Evolutionary conservation across 306 rosid genomes (phyloP).

Genomic region (Potentilla sterilis): DNA sequence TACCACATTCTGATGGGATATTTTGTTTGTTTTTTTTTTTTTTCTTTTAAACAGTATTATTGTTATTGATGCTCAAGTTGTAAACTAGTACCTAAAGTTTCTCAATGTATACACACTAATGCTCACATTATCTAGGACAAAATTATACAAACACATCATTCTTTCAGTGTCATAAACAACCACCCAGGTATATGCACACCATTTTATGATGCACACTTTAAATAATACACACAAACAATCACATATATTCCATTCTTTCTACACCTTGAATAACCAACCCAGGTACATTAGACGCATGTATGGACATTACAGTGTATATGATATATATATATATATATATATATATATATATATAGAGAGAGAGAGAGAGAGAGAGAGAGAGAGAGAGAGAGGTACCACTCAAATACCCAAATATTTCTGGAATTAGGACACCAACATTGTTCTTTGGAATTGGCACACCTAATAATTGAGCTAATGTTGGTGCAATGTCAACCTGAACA

Average conservation of each 20-base stretch:
- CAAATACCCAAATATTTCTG: constrained; percentile 46
- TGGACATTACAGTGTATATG: too few species aligned
- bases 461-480: constrained; percentile 80
- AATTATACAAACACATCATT: background rate
- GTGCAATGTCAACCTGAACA: constrained; percentile 77
- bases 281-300: background rate
- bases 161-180: background rate
- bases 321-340: too few species aligned
- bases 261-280: background rate
- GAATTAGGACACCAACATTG: constrained; percentile 74
- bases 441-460: constrained; percentile 95
- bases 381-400: constrained; percentile 41
- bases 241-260: background rate
- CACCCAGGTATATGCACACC: background rate
- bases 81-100: too few species aligned
- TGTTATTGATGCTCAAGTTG: background rate
- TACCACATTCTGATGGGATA: background rate
- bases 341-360: too few species aligned
- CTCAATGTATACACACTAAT: background rate
- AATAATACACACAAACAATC: background rate
- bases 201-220: background rate
- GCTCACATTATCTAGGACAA: background rate
- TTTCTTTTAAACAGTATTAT: too few species aligned
- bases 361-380: constrained; percentile 17
- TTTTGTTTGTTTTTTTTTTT: too few species aligned